phyloP scores from a whole-genome alignment of 2,329 filamentous ascomycete species.

The Calonectria pseudoturangicola region DNA sequence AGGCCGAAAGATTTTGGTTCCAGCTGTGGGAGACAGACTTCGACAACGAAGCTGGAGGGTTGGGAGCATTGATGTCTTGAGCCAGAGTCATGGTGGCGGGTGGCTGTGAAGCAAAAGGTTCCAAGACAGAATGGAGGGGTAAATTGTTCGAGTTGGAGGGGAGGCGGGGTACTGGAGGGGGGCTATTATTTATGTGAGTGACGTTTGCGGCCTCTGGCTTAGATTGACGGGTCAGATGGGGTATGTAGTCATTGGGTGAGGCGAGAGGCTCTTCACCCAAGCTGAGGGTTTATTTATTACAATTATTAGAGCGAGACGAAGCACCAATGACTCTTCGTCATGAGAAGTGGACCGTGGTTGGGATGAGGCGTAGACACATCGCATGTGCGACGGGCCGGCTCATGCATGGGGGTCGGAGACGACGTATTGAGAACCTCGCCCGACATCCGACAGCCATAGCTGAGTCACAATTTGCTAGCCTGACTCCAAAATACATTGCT shows the following conservation, averaged over 20 bases:
- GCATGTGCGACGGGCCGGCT: constrained; percentile 52
- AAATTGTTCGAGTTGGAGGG: constrained; percentile 20
- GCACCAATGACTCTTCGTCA: constrained; percentile 36
- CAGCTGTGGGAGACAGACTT: constrained; percentile 74
- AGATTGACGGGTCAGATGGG: constrained; percentile 17
- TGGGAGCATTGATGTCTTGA: constrained; percentile 66
- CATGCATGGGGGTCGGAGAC: constrained; percentile 47
- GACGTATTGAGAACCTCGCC: constrained; percentile 44
- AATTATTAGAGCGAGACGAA: constrained; percentile 17
- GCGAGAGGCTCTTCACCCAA: neutral
- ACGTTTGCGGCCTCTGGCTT: constrained; percentile 32
- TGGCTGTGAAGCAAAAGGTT: constrained; percentile 51
- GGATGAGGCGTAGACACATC: constrained; percentile 26
- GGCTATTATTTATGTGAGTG: constrained; percentile 33
- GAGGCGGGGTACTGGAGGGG: constrained; percentile 23
- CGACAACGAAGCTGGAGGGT: constrained; percentile 59
- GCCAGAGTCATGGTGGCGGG: constrained; percentile 63
- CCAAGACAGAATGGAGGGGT: constrained; percentile 27
- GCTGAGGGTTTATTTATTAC: constrained; percentile 34
- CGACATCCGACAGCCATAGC: constrained; percentile 49
- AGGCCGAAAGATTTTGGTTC: constrained; percentile 79
- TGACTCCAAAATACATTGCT: constrained; percentile 7
- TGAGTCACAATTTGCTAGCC: constrained; percentile 49
- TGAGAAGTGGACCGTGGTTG: constrained; percentile 29
- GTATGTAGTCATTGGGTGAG: constrained; percentile 24